A percentile compares a stretch with the other conserved stretches of the same genome.
Evolutionary conservation across 306 rosid genomes (phyloP).

Genomic region (Acacia melanoxylon): DNA sequence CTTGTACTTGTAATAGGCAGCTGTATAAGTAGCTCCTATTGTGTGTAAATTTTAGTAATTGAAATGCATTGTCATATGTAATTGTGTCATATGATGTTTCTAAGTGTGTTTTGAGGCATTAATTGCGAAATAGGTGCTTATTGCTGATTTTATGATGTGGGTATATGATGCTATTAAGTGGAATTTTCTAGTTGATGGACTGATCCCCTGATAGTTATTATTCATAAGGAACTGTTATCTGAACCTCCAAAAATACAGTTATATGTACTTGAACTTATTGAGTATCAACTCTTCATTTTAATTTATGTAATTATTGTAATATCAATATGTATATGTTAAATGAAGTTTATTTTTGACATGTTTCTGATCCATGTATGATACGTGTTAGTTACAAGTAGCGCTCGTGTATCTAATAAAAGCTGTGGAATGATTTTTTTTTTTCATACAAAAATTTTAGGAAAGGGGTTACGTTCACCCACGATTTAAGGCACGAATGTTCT

Average conservation of each 20-base stretch:
- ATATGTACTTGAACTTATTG: too few relatives aligned
- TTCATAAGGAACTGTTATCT: slow-evolving; percentile 14
- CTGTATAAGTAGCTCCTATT: slow-evolving; percentile 43
- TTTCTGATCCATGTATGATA: background rate
- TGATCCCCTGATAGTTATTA: background rate
- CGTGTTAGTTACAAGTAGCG: too few relatives aligned
- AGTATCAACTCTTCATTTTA: too few relatives aligned
- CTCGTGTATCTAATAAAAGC: too few relatives aligned
- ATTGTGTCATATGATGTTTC: slow-evolving; percentile 15
- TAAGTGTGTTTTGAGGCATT: slow-evolving; percentile 28
- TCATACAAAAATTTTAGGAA: too few relatives aligned
- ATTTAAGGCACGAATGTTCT: too few relatives aligned
- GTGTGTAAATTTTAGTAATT: slow-evolving; percentile 42
- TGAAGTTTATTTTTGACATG: background rate
- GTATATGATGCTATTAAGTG: background rate
- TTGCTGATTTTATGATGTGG: background rate
- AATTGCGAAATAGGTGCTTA: slow-evolving; percentile 29
- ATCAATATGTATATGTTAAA: background rate
- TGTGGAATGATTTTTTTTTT: too few relatives aligned
- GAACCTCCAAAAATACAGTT: background rate
- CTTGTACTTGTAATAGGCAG: slow-evolving; percentile 50
- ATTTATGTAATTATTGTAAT: background rate
- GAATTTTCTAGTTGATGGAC: background rate
- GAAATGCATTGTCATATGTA: background rate
- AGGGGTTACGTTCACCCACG: too few relatives aligned